These are phyloP conservation scores for Leishmania mexicana DNA, from an alignment of 208 protist genomes.

Conservation along the genomic window DNA sequence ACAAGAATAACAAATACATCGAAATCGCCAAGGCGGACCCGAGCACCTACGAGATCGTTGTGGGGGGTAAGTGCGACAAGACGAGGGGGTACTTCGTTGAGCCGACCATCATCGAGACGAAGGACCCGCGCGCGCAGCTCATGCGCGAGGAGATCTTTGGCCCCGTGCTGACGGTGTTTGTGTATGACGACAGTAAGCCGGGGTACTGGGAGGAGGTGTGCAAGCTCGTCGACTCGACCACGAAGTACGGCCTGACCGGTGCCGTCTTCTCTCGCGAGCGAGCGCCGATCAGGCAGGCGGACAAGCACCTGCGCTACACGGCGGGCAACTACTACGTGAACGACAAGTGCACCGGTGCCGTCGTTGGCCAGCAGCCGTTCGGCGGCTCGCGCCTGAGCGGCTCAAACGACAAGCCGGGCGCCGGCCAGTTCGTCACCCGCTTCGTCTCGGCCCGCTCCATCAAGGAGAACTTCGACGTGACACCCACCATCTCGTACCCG, in stretches of 20 bases:
- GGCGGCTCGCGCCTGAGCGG: constrained; percentile 92
- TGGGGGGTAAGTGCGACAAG: constrained; percentile 78
- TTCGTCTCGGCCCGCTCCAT: constrained; percentile 93
- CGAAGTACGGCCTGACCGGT: constrained; percentile 94
- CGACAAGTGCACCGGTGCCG: constrained; percentile 97
- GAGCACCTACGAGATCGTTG: constrained; percentile 70
- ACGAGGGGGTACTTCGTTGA: constrained; percentile 94
- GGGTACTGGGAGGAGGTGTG: constrained; percentile 86
- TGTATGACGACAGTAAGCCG: constrained; percentile 93
- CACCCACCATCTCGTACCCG: constrained; percentile 90
- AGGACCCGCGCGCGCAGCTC: constrained; percentile 82
- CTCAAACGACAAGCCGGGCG: constrained; percentile 98
- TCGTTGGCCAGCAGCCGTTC: constrained; percentile 99
- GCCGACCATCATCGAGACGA: constrained; percentile 95
- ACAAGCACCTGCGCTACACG: constrained; percentile 76
- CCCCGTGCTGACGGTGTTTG: constrained; percentile 95
- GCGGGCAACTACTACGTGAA: constrained; percentile 99
- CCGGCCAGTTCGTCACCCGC: constrained; percentile 88
- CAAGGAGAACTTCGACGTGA: constrained; percentile 96
- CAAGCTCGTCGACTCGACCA: constrained; percentile 84
- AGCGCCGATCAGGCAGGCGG: constrained; percentile 60
- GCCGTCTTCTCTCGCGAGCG: constrained; percentile 93
- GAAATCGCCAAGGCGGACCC: constrained; percentile 89
- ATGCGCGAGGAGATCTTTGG: constrained; percentile 98
- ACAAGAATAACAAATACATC: constrained; percentile 95